phyloP scores from a whole-genome alignment of 2,329 filamentous ascomycete species.

The Penicillium decumbens region DNA sequence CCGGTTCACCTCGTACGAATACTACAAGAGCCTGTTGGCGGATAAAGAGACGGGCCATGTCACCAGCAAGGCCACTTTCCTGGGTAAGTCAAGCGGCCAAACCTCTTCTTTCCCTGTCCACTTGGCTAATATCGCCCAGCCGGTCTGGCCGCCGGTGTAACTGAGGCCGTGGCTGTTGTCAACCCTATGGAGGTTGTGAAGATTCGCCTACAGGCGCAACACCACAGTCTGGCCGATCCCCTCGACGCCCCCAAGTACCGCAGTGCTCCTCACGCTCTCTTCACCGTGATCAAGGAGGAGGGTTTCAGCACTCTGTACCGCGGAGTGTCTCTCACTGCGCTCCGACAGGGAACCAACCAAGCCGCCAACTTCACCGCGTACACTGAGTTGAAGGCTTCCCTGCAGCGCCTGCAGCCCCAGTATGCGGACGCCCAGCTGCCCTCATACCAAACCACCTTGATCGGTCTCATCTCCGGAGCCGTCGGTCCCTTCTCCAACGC shows the following conservation, averaged over 20 bases:
- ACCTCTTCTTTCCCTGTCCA: neutral
- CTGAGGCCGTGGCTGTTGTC: conserved; percentile 92
- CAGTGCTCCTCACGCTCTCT: conserved; percentile 76
- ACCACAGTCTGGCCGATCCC: conserved; percentile 96
- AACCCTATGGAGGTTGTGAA: conserved; percentile 99
- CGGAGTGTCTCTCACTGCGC: conserved; percentile 85
- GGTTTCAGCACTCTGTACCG: conserved; percentile 83
- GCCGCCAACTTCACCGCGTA: conserved; percentile 99
- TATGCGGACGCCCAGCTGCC: conserved; percentile 65
- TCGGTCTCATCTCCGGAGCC: conserved; percentile 85
- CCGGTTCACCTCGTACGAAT: conserved; percentile 94
- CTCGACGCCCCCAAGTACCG: conserved; percentile 96
- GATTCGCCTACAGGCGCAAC: conserved; percentile 95
- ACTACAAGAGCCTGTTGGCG: conserved; percentile 80
- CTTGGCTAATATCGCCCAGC: conserved; percentile 46
- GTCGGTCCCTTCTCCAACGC: conserved; percentile 96
- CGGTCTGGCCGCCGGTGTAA: conserved; percentile 86
- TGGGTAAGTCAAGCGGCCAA: conserved; percentile 48
- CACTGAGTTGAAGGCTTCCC: conserved; percentile 77
- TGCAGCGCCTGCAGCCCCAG: conserved; percentile 69
- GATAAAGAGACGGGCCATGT: conserved; percentile 63
- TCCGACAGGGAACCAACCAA: conserved; percentile 94
- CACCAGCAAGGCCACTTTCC: conserved; percentile 66
- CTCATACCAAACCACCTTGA: conserved; percentile 82
- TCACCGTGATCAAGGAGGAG: conserved; percentile 89